Base-by-base conservation (phyloP, 352 stramenopile genomes). In the Phytophthora multivora region DNA sequence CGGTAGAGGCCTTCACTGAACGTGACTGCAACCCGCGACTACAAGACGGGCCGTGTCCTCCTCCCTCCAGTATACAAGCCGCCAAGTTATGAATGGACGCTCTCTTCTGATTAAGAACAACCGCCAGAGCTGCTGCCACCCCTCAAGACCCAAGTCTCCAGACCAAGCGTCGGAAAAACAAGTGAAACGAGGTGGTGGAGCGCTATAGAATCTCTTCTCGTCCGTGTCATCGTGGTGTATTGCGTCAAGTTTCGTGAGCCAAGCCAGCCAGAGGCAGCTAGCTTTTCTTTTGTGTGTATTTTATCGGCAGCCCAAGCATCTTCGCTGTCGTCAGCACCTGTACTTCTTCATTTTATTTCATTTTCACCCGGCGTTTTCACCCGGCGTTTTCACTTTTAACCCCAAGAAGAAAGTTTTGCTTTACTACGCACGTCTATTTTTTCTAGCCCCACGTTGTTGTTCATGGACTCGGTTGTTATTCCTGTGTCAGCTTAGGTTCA, bases 241-340 rank as follows among this genome's bases (percentile, higher is more conserved):
- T 64, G 54, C 71, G 71, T 75, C 60, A 76, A 70, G 62, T 76
- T 66, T 64, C 49, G 59, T 73, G 31, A 59, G 33, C 38, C 42
- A 60, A 69, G 53, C 54, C 39, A 63, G 49, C 54, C 60, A 61
- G 56, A 71, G 56, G 61, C 62, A 75, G 61, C 61, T 67, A 71
- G 58, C 52, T 72, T 70, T 62, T 60, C 47, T 61, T 68, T 50
- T 66, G 58, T 70, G 52, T 76, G 63, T 77, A 77, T 71, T 73
- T 71, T 77, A 73, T 73, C 64, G 61, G 46, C 58, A 70, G 56
- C 31, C 50, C 35, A 18, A 71, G 55, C 36, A 59, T 61, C 23
- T 66, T 49, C 16, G 61, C 56, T 69, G 56, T 51, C 47, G 65
- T 69, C 63, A 49, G 38, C 28, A 43, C 43, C 51, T 77, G 62